Conservation (phyloP, 2,329 filamentous ascomycete genomes). For the Cercospora brassicicola region DNA sequence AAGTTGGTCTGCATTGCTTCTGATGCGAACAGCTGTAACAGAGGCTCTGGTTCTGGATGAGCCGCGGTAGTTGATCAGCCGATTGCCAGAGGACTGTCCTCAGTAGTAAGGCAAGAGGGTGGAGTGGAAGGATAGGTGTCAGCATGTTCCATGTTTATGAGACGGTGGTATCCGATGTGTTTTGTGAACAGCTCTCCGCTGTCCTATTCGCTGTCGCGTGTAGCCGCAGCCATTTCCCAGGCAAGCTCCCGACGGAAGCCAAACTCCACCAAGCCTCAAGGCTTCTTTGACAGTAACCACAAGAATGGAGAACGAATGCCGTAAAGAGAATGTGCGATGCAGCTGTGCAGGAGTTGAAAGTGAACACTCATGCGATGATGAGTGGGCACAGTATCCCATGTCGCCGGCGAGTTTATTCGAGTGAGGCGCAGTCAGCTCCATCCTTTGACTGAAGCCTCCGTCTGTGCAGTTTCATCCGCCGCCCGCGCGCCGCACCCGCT, state of each 20-base stretch:
- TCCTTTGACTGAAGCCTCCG: neutral
- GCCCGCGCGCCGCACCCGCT: neutral
- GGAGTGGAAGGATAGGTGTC: neutral
- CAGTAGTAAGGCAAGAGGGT: too few species aligned
- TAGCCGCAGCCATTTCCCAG: neutral
- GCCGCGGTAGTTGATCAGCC: too few species aligned
- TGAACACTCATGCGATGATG: neutral
- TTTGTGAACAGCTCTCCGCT: neutral
- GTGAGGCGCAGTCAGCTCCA: neutral
- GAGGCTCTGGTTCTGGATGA: neutral
- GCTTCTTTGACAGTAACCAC: neutral
- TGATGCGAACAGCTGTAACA: neutral
- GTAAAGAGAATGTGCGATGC: neutral
- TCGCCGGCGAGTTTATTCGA: neutral
- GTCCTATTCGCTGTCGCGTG: neutral
- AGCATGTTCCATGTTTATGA: neutral
- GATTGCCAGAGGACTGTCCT: too few species aligned
- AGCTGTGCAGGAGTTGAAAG: neutral
- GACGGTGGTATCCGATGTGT: neutral
- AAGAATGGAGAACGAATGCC: neutral
- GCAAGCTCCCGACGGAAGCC: neutral
- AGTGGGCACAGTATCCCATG: neutral
- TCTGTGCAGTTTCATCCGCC: neutral
- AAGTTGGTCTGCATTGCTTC: neutral
- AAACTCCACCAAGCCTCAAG: neutral